Conservation (phyloP, 2,329 filamentous ascomycete species). For the Penicillium sp. region DNA sequence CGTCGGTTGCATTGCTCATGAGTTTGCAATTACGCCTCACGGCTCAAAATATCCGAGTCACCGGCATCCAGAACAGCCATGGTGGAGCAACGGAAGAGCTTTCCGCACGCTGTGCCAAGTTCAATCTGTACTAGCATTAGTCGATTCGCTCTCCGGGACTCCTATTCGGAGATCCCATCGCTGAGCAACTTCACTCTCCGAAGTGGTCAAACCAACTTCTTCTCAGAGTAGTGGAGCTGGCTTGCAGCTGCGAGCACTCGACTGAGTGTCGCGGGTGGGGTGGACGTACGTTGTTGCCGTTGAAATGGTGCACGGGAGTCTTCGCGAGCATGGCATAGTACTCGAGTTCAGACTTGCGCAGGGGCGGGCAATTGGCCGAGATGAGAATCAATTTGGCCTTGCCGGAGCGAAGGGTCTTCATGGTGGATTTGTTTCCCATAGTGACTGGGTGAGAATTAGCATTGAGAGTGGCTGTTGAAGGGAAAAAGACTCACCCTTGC, state of each 20-base stretch:
- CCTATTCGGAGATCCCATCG: slow-evolving; percentile 19
- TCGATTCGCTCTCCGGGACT: slow-evolving; percentile 24
- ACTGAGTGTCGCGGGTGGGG: slow-evolving; percentile 10
- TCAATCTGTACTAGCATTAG: slow-evolving; percentile 66
- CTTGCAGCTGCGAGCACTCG: slow-evolving; percentile 16
- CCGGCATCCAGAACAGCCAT: slow-evolving; percentile 96
- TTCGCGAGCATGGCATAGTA: slow-evolving; percentile 91
- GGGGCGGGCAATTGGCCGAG: slow-evolving; percentile 90
- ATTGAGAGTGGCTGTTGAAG: slow-evolving; percentile 1
- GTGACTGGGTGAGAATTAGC: slow-evolving; percentile 51
- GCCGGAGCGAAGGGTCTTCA: slow-evolving; percentile 87
- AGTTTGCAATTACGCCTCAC: slow-evolving; percentile 18
- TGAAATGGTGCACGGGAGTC: slow-evolving; percentile 96
- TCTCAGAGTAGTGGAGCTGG: slow-evolving; percentile 26
- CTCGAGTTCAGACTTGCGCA: slow-evolving; percentile 97
- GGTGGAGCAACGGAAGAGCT: slow-evolving; percentile 97
- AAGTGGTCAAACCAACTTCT: slow-evolving; percentile 21
- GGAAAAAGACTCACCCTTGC: slow-evolving; percentile 29
- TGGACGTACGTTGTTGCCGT: slow-evolving; percentile 93
- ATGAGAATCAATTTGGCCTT: slow-evolving; percentile 99
- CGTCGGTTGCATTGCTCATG: background rate
- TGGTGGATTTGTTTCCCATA: slow-evolving; percentile 81
- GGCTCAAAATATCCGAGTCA: slow-evolving; percentile 86
- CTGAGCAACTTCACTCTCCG: slow-evolving; percentile 29
- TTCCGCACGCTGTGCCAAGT: slow-evolving; percentile 96